Evolutionary conservation across 805 yeast species (phyloP).

Genomic region (Saccharomyces kudriavzevii): DNA sequence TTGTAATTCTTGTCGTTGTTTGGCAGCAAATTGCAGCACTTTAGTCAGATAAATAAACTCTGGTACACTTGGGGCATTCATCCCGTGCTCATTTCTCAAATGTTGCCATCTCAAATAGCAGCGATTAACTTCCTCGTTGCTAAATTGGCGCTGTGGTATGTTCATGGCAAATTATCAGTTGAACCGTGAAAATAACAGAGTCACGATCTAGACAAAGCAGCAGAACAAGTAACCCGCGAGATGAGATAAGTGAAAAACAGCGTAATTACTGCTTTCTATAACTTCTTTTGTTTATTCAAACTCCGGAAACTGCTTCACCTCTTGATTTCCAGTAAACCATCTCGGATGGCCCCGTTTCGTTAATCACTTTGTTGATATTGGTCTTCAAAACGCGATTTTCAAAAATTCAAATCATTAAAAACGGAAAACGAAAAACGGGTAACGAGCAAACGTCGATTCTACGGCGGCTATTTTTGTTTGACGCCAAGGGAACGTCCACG

Average conservation of each 20-base stretch:
- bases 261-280: neutral
- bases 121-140: conserved; percentile 32
- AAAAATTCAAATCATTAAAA: neutral
- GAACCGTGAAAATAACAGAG: neutral
- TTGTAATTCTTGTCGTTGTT: conserved; percentile 26
- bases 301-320: neutral
- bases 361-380: neutral
- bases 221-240: neutral
- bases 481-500: neutral
- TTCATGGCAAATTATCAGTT: conserved; percentile 7
- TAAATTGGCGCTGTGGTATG: conserved; percentile 26
- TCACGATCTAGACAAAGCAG: neutral
- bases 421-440: neutral
- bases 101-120: conserved; percentile 33
- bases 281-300: neutral
- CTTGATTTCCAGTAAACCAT: neutral
- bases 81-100: conserved; percentile 30
- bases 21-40: conserved; percentile 30
- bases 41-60: conserved; percentile 31
- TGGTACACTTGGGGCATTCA: conserved; percentile 28
- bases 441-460: neutral
- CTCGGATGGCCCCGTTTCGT: neutral
- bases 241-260: neutral
- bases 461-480: neutral
- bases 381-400: neutral